A percentile compares a stretch with the other conserved stretches of the same genome.
These are phyloP conservation scores for Entomortierella lignicola DNA, from an alignment of 192 early-diverging fungal genomes.

Conservation along the genomic window DNA sequence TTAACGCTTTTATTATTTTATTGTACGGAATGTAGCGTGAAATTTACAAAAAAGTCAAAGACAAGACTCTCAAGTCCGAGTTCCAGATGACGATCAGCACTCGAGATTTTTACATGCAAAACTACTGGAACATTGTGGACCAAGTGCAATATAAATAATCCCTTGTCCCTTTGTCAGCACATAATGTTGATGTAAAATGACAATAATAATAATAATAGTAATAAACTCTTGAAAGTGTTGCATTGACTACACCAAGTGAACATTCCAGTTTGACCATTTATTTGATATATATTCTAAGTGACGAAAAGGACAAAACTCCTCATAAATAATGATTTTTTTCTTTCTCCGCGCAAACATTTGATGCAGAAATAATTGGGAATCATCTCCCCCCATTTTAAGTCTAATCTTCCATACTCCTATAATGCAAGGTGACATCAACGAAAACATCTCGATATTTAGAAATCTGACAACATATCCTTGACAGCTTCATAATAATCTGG, in stretches of 20 bases:
- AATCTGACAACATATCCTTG: constrained; percentile 63
- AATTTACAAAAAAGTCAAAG: constrained; percentile 35
- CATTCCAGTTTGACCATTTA: not conserved
- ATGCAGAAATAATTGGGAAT: no score
- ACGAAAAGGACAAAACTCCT: constrained; percentile 1
- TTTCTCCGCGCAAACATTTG: no score
- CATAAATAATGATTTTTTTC: no score
- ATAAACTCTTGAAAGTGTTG: no score
- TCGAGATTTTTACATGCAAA: constrained; percentile 42
- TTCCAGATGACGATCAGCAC: constrained; percentile 51
- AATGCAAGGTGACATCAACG: not conserved
- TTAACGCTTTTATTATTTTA: no score
- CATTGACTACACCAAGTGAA: no score
- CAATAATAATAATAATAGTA: no score
- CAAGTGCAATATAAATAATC: constrained; percentile 27
- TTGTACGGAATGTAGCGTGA: constrained; percentile 37
- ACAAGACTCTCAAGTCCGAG: constrained; percentile 37
- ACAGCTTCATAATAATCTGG: constrained; percentile 64
- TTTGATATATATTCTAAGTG: constrained; percentile 7
- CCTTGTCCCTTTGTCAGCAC: no score
- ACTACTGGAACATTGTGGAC: constrained; percentile 48
- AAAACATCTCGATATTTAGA: constrained; percentile 25
- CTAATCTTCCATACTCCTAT: not conserved
- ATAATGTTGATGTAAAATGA: no score
- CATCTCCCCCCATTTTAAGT: no score